Percentiles rank a stretch among this genome's conserved stretches.
Evolutionary conservation across 148 eudicot genomes (phyloP).

Genomic region (Camellia japonica): DNA sequence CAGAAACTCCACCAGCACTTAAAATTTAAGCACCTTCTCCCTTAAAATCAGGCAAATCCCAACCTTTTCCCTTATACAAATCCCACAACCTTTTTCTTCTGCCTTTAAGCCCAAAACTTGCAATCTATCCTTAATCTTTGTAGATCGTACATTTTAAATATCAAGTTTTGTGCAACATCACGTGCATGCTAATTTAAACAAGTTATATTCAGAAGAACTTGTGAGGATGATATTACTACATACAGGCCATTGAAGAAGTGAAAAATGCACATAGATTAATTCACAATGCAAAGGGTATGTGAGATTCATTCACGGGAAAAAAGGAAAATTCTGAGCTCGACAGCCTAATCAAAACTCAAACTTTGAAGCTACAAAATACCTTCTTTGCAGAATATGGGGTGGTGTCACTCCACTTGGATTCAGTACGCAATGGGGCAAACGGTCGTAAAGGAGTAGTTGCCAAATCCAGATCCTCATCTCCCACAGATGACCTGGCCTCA

Average conservation of each 20-base stretch:
- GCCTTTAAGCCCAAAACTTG: background rate
- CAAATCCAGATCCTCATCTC: constrained; percentile 35
- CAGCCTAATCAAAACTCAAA: background rate
- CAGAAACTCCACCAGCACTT: background rate
- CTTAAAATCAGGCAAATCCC: background rate
- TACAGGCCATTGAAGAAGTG: constrained; percentile 10
- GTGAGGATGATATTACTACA: background rate
- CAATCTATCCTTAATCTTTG: background rate
- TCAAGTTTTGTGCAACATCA: background rate
- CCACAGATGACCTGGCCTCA: constrained; percentile 23
- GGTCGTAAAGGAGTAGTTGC: constrained; percentile 46
- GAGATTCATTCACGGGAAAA: background rate
- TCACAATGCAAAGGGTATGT: background rate
- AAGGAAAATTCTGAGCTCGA: background rate
- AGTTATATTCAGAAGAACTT: background rate
- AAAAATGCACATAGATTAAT: background rate
- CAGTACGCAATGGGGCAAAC: constrained; percentile 35
- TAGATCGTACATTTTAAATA: background rate
- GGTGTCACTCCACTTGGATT: constrained; percentile 83
- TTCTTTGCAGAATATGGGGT: constrained; percentile 61
- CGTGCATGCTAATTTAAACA: background rate
- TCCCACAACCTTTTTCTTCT: background rate
- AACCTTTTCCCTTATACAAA: background rate
- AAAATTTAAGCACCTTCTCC: background rate
- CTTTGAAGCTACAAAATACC: constrained; percentile 40